These are phyloP conservation scores for Zychaea mexicana DNA, from an alignment of 371 early-diverging fungal genomes.

Conservation along the genomic window DNA sequence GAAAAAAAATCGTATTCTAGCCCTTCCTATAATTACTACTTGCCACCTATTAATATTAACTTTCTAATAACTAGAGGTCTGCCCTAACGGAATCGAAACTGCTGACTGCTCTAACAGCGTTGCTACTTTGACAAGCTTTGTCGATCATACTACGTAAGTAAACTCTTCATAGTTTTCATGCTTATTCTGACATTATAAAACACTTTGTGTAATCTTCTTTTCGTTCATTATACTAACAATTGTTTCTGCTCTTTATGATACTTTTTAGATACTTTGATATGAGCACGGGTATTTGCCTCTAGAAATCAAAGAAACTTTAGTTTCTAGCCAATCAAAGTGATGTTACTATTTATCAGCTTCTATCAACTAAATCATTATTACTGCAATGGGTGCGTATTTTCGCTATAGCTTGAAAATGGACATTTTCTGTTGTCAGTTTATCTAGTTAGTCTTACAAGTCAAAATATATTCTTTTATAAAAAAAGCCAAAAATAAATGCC, in stretches of 20 bases:
- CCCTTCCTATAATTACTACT: neutral
- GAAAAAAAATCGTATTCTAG: neutral
- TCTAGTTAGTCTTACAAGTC: too few species aligned
- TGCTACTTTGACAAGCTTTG: slow-evolving; percentile 13
- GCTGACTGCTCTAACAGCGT: slow-evolving; percentile 11
- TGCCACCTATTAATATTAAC: too few species aligned
- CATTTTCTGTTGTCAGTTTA: too few species aligned
- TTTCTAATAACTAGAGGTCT: slow-evolving; percentile 11
- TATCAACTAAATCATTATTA: too few species aligned
- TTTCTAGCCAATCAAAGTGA: too few species aligned
- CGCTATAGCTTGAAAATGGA: too few species aligned
- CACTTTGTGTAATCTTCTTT: too few species aligned
- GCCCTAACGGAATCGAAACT: slow-evolving; percentile 17
- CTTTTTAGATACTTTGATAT: slow-evolving; percentile 15
- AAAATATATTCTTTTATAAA: too few species aligned
- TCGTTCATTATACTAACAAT: neutral
- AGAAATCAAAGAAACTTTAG: neutral
- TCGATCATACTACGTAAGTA: slow-evolving; percentile 17
- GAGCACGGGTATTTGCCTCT: slow-evolving; percentile 17
- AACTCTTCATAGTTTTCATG: too few species aligned
- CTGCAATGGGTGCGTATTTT: too few species aligned
- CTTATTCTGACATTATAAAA: too few species aligned
- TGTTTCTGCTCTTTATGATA: neutral
- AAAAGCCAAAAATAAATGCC: too few species aligned
- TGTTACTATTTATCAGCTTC: neutral